Conservation (phyloP, 2,329 filamentous ascomycete genomes). For the Fonsecaea pugnacius region DNA sequence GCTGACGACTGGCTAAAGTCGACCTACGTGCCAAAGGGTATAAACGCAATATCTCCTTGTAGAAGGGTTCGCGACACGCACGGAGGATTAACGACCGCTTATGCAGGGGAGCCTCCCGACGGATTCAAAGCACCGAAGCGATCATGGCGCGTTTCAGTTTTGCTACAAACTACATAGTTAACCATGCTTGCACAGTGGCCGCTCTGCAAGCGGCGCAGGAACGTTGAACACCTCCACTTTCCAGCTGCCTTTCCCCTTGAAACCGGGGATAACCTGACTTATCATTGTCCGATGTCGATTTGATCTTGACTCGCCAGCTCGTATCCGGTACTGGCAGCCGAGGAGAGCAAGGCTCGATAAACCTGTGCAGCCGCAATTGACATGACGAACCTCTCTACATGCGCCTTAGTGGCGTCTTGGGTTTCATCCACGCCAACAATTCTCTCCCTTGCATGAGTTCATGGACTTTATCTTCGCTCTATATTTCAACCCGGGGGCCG, state of each 20-base stretch:
- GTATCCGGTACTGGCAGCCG: constrained; percentile 2
- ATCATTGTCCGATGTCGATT: constrained; percentile 3
- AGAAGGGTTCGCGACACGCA: too few species aligned
- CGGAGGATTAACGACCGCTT: constrained; percentile 9
- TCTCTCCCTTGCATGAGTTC: constrained; percentile 8
- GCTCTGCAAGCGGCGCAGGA: constrained; percentile 1
- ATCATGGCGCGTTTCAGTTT: background rate
- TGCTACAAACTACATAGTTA: background rate
- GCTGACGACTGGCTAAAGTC: background rate
- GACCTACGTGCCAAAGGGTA: too few species aligned
- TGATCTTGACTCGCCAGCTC: background rate
- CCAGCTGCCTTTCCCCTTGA: constrained; percentile 9
- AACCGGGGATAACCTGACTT: constrained; percentile 7
- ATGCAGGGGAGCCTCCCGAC: constrained; percentile 5
- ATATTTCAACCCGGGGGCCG: background rate
- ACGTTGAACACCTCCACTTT: constrained; percentile 3
- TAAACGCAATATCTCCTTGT: background rate
- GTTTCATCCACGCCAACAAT: constrained; percentile 8
- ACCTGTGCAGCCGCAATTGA: constrained; percentile 1
- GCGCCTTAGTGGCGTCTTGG: constrained; percentile 9
- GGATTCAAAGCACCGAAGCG: background rate
- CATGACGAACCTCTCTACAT: constrained; percentile 2
- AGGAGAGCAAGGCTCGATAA: constrained; percentile 11
- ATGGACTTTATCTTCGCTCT: constrained; percentile 11
- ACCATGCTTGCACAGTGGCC: constrained; percentile 6